Evolutionary conservation across 2,329 filamentous ascomycete species (phyloP), one percentile per base, ranked within the genome.

Genomic region (Onygenales sp.): DNA sequence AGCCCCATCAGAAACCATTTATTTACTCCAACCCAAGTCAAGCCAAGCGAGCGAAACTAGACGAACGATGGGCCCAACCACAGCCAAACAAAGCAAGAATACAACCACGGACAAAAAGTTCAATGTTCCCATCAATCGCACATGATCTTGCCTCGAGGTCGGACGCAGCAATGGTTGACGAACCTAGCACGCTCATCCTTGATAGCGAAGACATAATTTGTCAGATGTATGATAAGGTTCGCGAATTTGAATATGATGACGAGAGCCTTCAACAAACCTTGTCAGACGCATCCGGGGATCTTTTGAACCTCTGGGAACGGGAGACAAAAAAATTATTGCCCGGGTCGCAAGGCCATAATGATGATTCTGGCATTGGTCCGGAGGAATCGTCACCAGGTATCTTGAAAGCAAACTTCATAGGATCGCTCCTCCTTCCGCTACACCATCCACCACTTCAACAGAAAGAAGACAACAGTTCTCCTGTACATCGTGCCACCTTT

Each of bases 351-450:
- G 13, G 31, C 38, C 60, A 60, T 38, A 56, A 58, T 36, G 77
- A 82, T 51, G 71, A 73, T 42, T 77, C 78, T 17, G 81, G 80
- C 44, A 83, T 89, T 64, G 87, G 84, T 0, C 86, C 82, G 33
- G 82, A 81, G 2, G 72, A 80, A 8, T 71, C 80, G 38, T 78
- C 82, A 1, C 77, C 82, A 4, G 72, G 84, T 5, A 83, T 89
- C 55, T 78, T 84, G 52, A 91, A 92, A 65, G 90, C 91, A 3
- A 80, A 82, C 53, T 95, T 85, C 61, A 67, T 96, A n/a, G 85
- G 86, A 13, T 83, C 83, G 33, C 75, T 96, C 27, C 77, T 94
- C 39, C 78, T 97, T 39, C 83, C 83, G 57, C 80, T 96, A 53
- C 86, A 91, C 61, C 89, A 95, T 69, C 81, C 83, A 50, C 77